Conservation (phyloP, 1,139 yeast species). For the Saccharomyces hybrid region DNA sequence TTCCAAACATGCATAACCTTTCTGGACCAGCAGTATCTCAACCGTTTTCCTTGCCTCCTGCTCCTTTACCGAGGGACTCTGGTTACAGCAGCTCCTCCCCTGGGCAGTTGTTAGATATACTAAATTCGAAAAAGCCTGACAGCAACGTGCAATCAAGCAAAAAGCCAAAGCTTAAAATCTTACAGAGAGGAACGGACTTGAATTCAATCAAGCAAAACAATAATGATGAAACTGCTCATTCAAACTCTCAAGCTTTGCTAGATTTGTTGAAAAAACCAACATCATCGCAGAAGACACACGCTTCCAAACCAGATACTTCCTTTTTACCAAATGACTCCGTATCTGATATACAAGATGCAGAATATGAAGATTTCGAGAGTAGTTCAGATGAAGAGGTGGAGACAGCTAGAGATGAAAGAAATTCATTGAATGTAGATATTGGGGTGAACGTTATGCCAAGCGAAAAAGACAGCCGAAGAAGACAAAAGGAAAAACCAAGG, state of each 20-base stretch:
- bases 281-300: conserved; percentile 6
- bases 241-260: conserved; percentile 1
- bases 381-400: conserved; percentile 13
- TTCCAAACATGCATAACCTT: conserved; percentile 41
- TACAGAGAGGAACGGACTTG: conserved; percentile 33
- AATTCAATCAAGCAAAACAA: conserved; percentile 1
- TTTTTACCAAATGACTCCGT: conserved; percentile 11
- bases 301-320: conserved; percentile 11
- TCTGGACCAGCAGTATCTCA: conserved; percentile 38
- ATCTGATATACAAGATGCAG: conserved; percentile 7
- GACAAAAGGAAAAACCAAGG: not conserved
- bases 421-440: not conserved
- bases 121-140: conserved; percentile 6
- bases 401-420: conserved; percentile 4
- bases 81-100: conserved; percentile 35
- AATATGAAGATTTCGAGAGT: conserved; percentile 22
- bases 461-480: not conserved
- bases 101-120: conserved; percentile 26
- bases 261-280: conserved; percentile 5
- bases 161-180: conserved; percentile 28
- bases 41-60: not conserved
- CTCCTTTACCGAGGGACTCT: conserved; percentile 13
- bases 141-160: conserved; percentile 2
- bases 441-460: not conserved
- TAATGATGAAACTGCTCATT: not conserved